Percentiles rank a stretch among this genome's conserved stretches.
Conservation (phyloP, 176 grass and related monocot genomes). For the Chrysopogon serrulatus region DNA sequence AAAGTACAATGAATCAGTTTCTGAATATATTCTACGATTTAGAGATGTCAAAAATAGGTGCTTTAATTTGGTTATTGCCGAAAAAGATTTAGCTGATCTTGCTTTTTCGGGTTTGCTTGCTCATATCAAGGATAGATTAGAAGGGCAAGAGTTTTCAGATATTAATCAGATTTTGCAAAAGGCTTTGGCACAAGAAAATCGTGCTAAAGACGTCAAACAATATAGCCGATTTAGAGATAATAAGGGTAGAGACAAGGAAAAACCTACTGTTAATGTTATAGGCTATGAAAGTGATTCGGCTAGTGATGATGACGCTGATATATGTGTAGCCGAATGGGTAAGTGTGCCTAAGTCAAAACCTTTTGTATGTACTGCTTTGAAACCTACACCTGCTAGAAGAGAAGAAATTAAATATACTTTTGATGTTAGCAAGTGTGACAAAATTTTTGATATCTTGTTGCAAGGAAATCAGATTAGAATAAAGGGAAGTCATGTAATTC, state of each 20-base stretch:
- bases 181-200: background rate
- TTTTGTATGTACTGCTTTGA: background rate
- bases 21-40: background rate
- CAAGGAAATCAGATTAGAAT: background rate
- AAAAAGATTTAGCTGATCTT: background rate
- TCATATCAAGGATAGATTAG: background rate
- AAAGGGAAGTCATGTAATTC: background rate
- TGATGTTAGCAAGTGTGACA: background rate
- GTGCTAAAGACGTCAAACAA: background rate
- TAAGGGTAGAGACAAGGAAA: background rate
- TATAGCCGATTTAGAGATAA: background rate
- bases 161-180: background rate
- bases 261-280: background rate
- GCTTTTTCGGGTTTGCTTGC: background rate
- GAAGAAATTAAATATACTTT: background rate
- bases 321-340: background rate
- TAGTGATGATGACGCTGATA: background rate
- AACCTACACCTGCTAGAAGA: background rate
- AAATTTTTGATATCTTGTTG: background rate
- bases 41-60: background rate
- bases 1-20: too few species aligned
- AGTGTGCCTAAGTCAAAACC: background rate
- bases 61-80: background rate
- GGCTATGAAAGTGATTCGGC: background rate
- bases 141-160: background rate